Percentiles rank a stretch among this genome's conserved stretches.
Evolutionary conservation across 1,284 basidiomycete species (phyloP).

Genomic region (Apiotrichum gamsii): DNA sequence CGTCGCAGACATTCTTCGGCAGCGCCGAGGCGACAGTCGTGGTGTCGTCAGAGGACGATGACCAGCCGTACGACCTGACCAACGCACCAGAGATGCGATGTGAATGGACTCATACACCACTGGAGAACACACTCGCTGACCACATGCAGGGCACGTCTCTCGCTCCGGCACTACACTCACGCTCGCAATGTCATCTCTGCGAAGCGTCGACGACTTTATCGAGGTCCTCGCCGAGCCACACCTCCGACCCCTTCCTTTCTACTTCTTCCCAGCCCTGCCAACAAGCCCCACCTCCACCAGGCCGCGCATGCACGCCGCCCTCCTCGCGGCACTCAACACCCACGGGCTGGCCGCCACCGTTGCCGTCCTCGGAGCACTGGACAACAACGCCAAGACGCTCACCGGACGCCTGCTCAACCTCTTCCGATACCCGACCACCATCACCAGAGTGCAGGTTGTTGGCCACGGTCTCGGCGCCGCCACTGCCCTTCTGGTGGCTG

Average conservation of each 20-base stretch:
- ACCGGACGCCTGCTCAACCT: no score
- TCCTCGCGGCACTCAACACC: conserved; percentile 16
- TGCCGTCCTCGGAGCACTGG: conserved; percentile 19
- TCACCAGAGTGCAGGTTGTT: conserved; percentile 22
- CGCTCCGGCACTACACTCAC: conserved; percentile 19
- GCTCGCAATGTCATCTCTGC: conserved; percentile 25
- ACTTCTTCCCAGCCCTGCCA: conserved; percentile 15
- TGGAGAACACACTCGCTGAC: no score
- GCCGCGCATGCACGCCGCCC: conserved; percentile 24
- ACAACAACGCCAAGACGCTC: not conserved
- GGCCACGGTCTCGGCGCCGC: conserved; percentile 32
- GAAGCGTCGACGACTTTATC: conserved; percentile 17
- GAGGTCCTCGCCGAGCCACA: conserved; percentile 19
- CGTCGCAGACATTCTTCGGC: not conserved
- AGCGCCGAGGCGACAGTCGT: not conserved
- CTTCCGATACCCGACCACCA: not conserved
- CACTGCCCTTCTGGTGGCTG: conserved; percentile 23
- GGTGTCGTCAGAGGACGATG: not conserved
- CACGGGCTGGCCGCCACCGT: conserved; percentile 22
- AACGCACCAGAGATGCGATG: conserved; percentile 1
- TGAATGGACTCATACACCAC: not conserved
- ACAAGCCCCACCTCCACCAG: no score
- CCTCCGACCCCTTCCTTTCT: conserved; percentile 17
- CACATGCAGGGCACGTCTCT: conserved; percentile 28
- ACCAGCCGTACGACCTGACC: not conserved